Evolutionary conservation across 2,329 filamentous ascomycete species (phyloP), one percentile per base, ranked within the genome.

Genomic region (Xylariaceae sp.): DNA sequence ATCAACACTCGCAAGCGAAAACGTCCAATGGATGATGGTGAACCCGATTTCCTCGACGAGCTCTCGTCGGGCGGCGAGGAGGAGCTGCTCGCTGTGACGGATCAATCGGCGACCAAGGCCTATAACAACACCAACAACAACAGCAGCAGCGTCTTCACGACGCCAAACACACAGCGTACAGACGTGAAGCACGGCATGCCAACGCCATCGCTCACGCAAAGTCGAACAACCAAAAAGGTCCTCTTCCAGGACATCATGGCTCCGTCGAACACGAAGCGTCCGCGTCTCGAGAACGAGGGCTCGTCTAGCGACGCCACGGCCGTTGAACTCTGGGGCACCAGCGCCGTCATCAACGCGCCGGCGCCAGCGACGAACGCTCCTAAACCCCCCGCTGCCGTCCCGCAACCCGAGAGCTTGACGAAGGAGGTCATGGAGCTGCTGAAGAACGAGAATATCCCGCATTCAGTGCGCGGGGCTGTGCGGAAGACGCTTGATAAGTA

Each of bases 401-500:
- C 34, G 7, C 13, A 63, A 64, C 9, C 60, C 2, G 59, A 52
- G 0, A 51, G 77, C 44, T 69, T 82, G 54, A 76, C 76, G 1
- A 68, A 74, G 3, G 76, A 83, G 53, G 74, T 86, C 47, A 75
- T 85, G 72, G 64, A 67, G 1, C 67, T 86, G 4, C 76, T 88
- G 1, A 71, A 72, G 11, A 73, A 71, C 48, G 74, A 79, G 57
- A 67, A 72, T 7, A 63, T 85, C 13, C 73, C 75, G 18, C 67
- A 71, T 1, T 60, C 67, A 0, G 73, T 76, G 0, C 71, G 76
- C 3, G 59, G 65, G 1, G 72, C 69, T 18, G 70, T 88, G 1
- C 71, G 72, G 0, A 60, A 64, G 23, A 66, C 82, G 6, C 75
- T 90, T 37, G 76, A 79, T 42, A 80, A 74, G 50, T 79, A 89